Evolutionary conservation across 2,329 filamentous ascomycete species (phyloP), one percentile per base, ranked within the genome.

Genomic region (Colletotrichum sansevieriae): DNA sequence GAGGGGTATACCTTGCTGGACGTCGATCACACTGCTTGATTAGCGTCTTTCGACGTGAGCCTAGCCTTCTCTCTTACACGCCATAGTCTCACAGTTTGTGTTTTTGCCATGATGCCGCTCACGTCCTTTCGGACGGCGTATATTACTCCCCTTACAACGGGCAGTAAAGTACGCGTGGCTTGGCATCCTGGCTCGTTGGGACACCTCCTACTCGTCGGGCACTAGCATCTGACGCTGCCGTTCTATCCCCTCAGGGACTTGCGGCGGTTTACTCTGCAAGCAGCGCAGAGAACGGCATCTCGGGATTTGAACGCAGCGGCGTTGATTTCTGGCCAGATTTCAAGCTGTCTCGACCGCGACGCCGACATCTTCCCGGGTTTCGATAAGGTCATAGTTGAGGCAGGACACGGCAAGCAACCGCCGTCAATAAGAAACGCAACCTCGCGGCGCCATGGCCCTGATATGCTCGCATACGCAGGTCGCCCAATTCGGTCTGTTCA

Each of bases 401-500:
- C 51, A 54, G 52, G 49, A 3, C 49, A 33, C 4, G 47, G 49
- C 33, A 66, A 57, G 57, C 49, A 54, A 29, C 63, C 57, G 22
- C 54, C 52, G 39, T 39, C 54, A 58, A 68, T 47, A 12, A 49
- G 55, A 59, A 55, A 65, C 54, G 37, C 35, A 68, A 52, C 44
- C 54, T 54, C 44, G 54, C 29, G 52, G 44, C 54, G 18, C 52
- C 60, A 58, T 44, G 55, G 55, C 65, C 65, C 65, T 68, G 65
- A 47, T 61, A 68, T 54, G 62, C 49, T 60, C 22, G 54, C 47
- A 68, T 43, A 68, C 65, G 65, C 65, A 68, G 12, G 65, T 47
- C 41, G 47, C 65, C 49, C 61, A 12, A 49, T 68, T 47, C 54
- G 65, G 37, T 13, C 22, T 39, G 43, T 37, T 9, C 20, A 10